Evolutionary conservation across 2,329 filamentous ascomycete genomes (phyloP), one percentile per base, ranked within the genome.

Genomic region (Penicillium sp.): DNA sequence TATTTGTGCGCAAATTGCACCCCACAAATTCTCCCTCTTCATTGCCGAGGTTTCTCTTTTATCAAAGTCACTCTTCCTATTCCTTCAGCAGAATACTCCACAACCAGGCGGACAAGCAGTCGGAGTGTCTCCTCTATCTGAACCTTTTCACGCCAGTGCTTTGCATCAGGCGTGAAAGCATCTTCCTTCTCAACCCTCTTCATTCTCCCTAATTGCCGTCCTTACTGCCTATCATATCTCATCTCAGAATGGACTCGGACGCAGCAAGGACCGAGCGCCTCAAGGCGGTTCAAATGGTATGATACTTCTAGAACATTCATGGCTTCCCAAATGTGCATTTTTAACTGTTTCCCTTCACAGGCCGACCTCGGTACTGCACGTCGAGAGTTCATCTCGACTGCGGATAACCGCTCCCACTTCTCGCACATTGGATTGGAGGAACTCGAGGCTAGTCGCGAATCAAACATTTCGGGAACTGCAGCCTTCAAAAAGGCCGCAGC

Each of bases 361-460:
- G 68, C 63, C 6, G 74, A 77, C 57, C 54, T 77, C n/a, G 73
- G 74, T 3, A 68, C 66, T 9, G 65, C 62, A 8, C 68, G 72
- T 33, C 68, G 74, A 12, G 71, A 76, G 46, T 54, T 65, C 41
- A 67, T 77, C 27, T 73, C 72, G 8, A 74, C 73, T 6, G 53
- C 49, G 4, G 73, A 74, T 45, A 43, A 56, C 12, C 50, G 27
- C 25, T 60, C 49, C 23, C 57, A 53, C 14, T 55, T 57, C 20
- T 35, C 43, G 8, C 51, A 54, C 20, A 40, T 64, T 23, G 51
- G 50, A 12, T 27, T 68, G 8, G 50, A 64, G 50, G 61, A 67
- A 20, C 60, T 76, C 18, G 70, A 74, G 47, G 60, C 63, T 7
- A 47, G 22, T 14, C 61, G 73, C 14, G 54, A 61, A 33, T 68